Conservation (phyloP, 306 rosid species). For the Canavalia gladiata region DNA sequence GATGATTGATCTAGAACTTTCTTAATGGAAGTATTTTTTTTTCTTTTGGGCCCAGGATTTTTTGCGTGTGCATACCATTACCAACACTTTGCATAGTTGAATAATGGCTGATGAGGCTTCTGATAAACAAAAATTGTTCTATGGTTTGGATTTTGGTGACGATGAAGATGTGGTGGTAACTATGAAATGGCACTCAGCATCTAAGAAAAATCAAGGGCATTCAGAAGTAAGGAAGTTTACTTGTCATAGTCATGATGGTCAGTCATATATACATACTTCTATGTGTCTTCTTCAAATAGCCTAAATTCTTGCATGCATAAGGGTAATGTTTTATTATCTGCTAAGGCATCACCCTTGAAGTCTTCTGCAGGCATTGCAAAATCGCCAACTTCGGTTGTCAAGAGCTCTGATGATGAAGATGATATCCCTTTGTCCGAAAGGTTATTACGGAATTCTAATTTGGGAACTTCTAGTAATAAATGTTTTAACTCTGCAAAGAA, state of each 20-base stretch:
- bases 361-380: no score
- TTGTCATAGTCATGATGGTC: not conserved
- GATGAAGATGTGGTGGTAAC: not conserved
- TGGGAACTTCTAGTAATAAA: constrained; percentile 22
- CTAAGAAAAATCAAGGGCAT: constrained; percentile 17
- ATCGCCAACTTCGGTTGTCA: no score
- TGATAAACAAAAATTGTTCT: constrained; percentile 10
- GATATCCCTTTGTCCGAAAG: constrained; percentile 25
- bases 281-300: no score
- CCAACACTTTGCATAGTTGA: constrained; percentile 12
- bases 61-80: not conserved
- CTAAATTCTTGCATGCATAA: no score
- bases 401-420: constrained; percentile 36
- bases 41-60: not conserved
- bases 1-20: not conserved
- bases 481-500: constrained; percentile 17
- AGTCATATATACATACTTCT: no score
- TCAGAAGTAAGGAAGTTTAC: constrained; percentile 23
- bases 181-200: not conserved
- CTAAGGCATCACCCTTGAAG: no score
- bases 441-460: constrained; percentile 1
- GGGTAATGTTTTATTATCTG: no score
- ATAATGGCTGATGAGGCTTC: constrained; percentile 43
- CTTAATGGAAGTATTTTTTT: not conserved
- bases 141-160: not conserved